A percentile compares a stretch with the other conserved stretches of the same genome.
These are phyloP conservation scores for Colletotrichum eleusines DNA, from an alignment of 2,329 filamentous ascomycete species.

Conservation along the genomic window DNA sequence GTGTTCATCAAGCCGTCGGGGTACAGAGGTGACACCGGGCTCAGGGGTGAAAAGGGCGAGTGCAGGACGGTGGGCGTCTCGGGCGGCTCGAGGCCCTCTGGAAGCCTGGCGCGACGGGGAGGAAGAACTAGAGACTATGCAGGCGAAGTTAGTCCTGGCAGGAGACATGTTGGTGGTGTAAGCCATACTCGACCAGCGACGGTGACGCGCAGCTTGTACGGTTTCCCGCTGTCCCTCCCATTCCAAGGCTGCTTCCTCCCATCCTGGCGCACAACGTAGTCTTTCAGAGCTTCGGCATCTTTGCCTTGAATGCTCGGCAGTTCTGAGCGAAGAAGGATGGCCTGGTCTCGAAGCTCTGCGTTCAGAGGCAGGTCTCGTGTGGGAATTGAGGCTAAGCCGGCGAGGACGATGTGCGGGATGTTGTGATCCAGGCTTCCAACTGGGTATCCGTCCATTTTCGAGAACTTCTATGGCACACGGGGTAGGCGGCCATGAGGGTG, in stretches of 20 bases:
- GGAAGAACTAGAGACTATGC: slow-evolving; percentile 67
- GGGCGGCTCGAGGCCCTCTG: slow-evolving; percentile 62
- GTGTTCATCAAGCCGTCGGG: slow-evolving; percentile 89
- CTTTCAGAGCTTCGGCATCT: slow-evolving; percentile 73
- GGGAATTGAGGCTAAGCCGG: slow-evolving; percentile 71
- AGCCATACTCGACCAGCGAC: slow-evolving; percentile 82
- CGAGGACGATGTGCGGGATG: slow-evolving; percentile 84
- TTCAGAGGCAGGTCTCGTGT: slow-evolving; percentile 57
- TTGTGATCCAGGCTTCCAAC: slow-evolving; percentile 86
- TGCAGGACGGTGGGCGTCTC: slow-evolving; percentile 73
- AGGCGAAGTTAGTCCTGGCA: slow-evolving; percentile 46
- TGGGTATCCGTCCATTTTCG: slow-evolving; percentile 82
- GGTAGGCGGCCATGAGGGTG: slow-evolving; percentile 3
- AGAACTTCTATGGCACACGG: slow-evolving; percentile 47
- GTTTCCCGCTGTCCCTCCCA: slow-evolving; percentile 63
- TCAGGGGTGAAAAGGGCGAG: slow-evolving; percentile 91
- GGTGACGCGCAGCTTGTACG: slow-evolving; percentile 75
- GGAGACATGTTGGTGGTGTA: slow-evolving; percentile 41
- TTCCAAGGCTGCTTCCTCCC: slow-evolving; percentile 76
- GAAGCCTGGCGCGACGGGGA: slow-evolving; percentile 67
- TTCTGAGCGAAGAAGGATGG: slow-evolving; percentile 76
- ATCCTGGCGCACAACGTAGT: slow-evolving; percentile 75
- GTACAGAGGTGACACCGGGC: slow-evolving; percentile 84
- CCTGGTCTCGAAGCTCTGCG: slow-evolving; percentile 67
- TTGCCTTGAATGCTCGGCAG: slow-evolving; percentile 74